Conservation (phyloP, 2,329 filamentous ascomycete genomes). For the Ampelomyces quisqualis region DNA sequence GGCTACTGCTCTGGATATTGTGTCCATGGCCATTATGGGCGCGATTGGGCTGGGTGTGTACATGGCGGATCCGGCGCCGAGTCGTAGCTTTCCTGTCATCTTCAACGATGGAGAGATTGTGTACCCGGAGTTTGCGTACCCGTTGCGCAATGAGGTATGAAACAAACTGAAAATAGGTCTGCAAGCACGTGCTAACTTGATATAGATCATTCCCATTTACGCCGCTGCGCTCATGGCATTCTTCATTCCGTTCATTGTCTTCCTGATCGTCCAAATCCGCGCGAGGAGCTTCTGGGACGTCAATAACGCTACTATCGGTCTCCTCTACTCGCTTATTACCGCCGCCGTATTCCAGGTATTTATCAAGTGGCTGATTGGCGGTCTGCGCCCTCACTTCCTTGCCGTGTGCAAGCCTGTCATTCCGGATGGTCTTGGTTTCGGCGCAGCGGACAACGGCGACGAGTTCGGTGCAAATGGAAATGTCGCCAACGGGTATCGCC, state of each 20-base stretch:
- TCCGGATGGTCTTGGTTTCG: slow-evolving; percentile 39
- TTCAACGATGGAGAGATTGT: slow-evolving; percentile 69
- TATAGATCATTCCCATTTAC: slow-evolving; percentile 62
- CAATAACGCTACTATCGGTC: slow-evolving; percentile 69
- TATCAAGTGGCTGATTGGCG: slow-evolving; percentile 73
- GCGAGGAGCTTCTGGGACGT: slow-evolving; percentile 55
- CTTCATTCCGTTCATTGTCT: slow-evolving; percentile 64
- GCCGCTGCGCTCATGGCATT: slow-evolving; percentile 65
- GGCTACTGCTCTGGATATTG: slow-evolving; percentile 64
- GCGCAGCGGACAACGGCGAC: slow-evolving; percentile 21
- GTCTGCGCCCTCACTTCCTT: slow-evolving; percentile 64
- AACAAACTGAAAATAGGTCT: not conserved
- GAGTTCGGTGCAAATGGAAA: slow-evolving; percentile 53
- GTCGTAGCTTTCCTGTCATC: slow-evolving; percentile 67
- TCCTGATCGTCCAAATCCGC: slow-evolving; percentile 67
- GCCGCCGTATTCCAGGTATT: slow-evolving; percentile 77
- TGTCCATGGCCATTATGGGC: slow-evolving; percentile 67
- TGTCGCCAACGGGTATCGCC: slow-evolving; percentile 55
- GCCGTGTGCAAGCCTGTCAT: slow-evolving; percentile 66
- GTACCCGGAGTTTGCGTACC: slow-evolving; percentile 69
- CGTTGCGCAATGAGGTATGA: slow-evolving; percentile 60
- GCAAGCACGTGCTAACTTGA: not conserved
- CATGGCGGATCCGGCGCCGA: slow-evolving; percentile 64
- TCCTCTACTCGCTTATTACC: slow-evolving; percentile 68
- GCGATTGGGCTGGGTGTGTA: slow-evolving; percentile 68